phyloP scores from a whole-genome alignment of 257 asterid species.

The Solanum piurae region DNA sequence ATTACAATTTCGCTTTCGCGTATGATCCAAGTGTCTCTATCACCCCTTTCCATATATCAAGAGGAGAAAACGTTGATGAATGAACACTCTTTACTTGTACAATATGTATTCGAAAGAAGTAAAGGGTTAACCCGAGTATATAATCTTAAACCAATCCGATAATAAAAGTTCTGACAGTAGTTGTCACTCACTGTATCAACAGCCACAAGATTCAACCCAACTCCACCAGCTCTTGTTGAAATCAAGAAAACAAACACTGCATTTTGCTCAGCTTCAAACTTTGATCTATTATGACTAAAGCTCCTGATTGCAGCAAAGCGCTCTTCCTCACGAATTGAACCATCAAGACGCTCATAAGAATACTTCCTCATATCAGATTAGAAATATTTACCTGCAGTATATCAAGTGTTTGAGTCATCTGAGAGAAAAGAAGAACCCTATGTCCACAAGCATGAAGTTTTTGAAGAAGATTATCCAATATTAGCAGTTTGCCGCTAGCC shows the following conservation, averaged over 20 bases:
- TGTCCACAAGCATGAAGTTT: too few species aligned
- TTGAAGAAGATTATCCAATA: too few species aligned
- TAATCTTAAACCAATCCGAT: background rate
- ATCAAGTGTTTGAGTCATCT: constrained; percentile 94
- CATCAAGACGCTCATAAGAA: constrained; percentile 90
- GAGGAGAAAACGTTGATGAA: background rate
- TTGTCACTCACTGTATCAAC: constrained; percentile 65
- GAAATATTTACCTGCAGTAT: constrained; percentile 53
- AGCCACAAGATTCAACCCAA: constrained; percentile 90
- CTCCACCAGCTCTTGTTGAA: constrained; percentile 97
- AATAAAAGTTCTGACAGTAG: background rate
- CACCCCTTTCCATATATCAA: background rate
- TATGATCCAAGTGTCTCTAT: background rate
- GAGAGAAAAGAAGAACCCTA: constrained; percentile 41
- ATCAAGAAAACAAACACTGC: constrained; percentile 69
- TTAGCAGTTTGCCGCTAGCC: too few species aligned
- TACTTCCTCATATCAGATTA: constrained; percentile 31
- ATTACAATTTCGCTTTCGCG: background rate
- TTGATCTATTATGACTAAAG: constrained; percentile 45
- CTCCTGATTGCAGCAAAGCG: constrained; percentile 90
- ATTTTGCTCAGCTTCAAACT: constrained; percentile 16
- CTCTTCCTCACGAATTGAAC: constrained; percentile 90
- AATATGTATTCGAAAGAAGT: background rate
- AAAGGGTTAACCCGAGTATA: background rate
- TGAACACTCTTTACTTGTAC: background rate